Conservation (phyloP, 441 rosid genomes). For the Dalechampia spathulata region DNA sequence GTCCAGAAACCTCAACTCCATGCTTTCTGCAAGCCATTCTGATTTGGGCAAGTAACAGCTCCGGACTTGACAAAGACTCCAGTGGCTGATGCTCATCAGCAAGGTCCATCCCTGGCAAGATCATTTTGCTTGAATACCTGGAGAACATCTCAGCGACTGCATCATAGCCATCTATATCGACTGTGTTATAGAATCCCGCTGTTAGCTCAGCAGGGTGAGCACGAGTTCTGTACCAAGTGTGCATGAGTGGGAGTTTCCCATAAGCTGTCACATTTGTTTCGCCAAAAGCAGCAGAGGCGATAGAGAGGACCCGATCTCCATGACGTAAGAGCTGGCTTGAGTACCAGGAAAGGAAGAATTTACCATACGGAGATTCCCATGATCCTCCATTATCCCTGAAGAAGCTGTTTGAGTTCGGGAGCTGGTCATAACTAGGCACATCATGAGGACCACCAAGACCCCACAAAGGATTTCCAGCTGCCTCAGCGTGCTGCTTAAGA, state of each 20-base stretch:
- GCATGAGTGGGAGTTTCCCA: conserved; percentile 67
- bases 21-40: conserved; percentile 50
- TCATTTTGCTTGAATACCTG: conserved; percentile 69
- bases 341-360: conserved; percentile 89
- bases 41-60: conserved; percentile 49
- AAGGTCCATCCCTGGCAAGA: conserved; percentile 80
- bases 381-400: conserved; percentile 73
- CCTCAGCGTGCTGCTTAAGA: conserved; percentile 63
- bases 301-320: conserved; percentile 57
- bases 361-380: conserved; percentile 76
- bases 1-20: conserved; percentile 63
- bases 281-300: conserved; percentile 46
- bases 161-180: conserved; percentile 52
- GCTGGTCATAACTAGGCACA: conserved; percentile 49
- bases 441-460: conserved; percentile 93
- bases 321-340: conserved; percentile 61
- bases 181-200: conserved; percentile 65
- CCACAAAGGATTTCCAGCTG: conserved; percentile 72
- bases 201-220: conserved; percentile 73
- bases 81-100: conserved; percentile 45
- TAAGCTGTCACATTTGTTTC: conserved; percentile 30
- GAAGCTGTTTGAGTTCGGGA: conserved; percentile 41
- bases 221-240: conserved; percentile 61
- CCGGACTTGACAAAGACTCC: conserved; percentile 56
- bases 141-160: conserved; percentile 52